phyloP scores from a whole-genome alignment of 495 filamentous ascomycete species.

The Umbilicaria muhlenbergii region DNA sequence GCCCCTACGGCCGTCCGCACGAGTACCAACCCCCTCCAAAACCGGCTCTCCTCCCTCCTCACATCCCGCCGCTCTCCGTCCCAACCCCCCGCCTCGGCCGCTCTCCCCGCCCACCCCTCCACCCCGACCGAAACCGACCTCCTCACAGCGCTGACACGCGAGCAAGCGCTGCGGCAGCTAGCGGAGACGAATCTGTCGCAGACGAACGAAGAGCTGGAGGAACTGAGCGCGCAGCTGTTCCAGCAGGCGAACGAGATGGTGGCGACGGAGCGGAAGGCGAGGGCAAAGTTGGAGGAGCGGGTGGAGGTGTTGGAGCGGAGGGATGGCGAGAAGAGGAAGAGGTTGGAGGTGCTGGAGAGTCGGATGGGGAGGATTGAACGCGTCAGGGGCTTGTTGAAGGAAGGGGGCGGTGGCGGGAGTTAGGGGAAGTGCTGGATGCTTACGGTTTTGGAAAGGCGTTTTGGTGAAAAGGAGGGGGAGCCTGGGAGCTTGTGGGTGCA shows the following conservation, averaged over 20 bases:
- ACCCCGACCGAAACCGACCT: conserved; percentile 36
- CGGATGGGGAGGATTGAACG: conserved; percentile 68
- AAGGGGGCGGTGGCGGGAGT: conserved; percentile 8
- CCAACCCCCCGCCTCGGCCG: conserved; percentile 17
- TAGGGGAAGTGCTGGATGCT: conserved; percentile 1
- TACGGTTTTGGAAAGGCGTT: too few species aligned
- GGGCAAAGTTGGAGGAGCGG: conserved; percentile 64
- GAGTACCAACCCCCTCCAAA: conserved; percentile 12
- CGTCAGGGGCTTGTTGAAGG: conserved; percentile 43
- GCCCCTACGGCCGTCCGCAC: conserved; percentile 15
- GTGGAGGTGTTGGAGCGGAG: conserved; percentile 51
- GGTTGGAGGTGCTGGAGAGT: conserved; percentile 59
- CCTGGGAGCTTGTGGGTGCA: too few species aligned
- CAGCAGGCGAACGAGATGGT: conserved; percentile 97
- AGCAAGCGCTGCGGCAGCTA: conserved; percentile 51
- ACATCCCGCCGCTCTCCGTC: conserved; percentile 9
- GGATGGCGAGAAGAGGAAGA: conserved; percentile 52
- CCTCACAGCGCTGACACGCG: conserved; percentile 51
- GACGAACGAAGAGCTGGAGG: conserved; percentile 71
- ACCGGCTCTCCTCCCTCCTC: conserved; percentile 12
- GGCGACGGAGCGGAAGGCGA: conserved; percentile 65
- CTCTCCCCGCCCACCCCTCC: conserved; percentile 8
- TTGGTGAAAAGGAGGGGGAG: too few species aligned
- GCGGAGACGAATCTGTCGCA: conserved; percentile 61
- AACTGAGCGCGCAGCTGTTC: conserved; percentile 74